Evolutionary conservation across 306 rosid genomes (phyloP).

Genomic region (Malus sylvestris): DNA sequence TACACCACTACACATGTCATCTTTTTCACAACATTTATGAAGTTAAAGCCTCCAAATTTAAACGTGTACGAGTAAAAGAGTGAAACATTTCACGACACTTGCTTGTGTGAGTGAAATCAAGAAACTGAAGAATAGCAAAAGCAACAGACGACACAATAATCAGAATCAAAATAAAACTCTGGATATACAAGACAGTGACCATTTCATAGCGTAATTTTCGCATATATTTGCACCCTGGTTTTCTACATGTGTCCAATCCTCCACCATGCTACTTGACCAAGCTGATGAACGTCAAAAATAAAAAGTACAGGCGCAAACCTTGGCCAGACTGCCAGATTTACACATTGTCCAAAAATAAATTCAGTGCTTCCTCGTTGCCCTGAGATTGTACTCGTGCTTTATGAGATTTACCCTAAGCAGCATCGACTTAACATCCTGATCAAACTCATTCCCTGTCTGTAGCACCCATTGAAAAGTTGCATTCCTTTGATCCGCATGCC

Average conservation of each 20-base stretch:
- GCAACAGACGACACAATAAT: not conserved
- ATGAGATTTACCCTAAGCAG: constrained; percentile 85
- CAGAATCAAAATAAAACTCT: not conserved
- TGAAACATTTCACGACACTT: too few species aligned
- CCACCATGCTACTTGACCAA: constrained; percentile 14
- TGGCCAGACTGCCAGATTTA: constrained; percentile 17
- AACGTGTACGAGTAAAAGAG: too few species aligned
- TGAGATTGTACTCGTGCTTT: constrained; percentile 68
- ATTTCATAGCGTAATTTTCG: constrained; percentile 18
- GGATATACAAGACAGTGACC: constrained; percentile 45
- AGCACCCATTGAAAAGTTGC: constrained; percentile 90
- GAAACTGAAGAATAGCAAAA: not conserved
- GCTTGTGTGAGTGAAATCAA: not conserved
- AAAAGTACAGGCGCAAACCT: not conserved
- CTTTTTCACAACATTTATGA: too few species aligned
- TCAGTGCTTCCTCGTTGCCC: constrained; percentile 65
- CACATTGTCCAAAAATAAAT: constrained; percentile 8
- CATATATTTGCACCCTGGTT: constrained; percentile 24
- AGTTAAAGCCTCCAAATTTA: too few species aligned
- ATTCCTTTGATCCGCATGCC: constrained; percentile 96
- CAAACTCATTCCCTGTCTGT: constrained; percentile 76
- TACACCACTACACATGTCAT: too few species aligned
- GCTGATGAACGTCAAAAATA: constrained; percentile 5
- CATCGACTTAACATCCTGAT: constrained; percentile 79
- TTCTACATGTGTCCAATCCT: constrained; percentile 22